These are phyloP conservation scores for Pseudogymnoascus sp. DNA, from an alignment of 2,329 filamentous ascomycete species.

Conservation along the genomic window DNA sequence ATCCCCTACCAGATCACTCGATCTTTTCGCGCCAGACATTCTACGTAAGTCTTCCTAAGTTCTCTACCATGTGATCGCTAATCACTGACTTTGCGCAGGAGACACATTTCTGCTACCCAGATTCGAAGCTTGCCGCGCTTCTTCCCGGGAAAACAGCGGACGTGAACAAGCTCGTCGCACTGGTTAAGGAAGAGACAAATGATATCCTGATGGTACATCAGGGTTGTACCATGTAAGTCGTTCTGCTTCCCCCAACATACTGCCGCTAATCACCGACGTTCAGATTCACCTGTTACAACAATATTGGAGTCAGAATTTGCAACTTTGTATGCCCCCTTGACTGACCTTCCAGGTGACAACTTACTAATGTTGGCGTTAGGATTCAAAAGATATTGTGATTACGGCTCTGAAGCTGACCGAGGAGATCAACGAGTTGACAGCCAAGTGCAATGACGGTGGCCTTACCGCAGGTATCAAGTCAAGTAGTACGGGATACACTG, in stretches of 20 bases:
- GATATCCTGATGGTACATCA: neutral
- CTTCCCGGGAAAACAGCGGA: neutral
- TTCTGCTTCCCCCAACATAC: too few relatives aligned
- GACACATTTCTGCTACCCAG: neutral
- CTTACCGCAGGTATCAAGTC: neutral
- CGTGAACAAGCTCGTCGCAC: neutral
- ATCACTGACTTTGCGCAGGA: neutral
- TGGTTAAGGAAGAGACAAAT: neutral
- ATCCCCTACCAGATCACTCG: neutral
- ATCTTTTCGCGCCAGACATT: neutral
- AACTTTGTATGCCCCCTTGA: neutral
- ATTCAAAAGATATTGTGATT: neutral
- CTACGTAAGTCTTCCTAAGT: neutral
- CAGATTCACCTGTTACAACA: neutral
- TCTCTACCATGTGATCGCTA: neutral
- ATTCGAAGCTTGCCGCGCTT: neutral
- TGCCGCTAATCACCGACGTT: too few relatives aligned
- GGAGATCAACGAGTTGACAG: neutral
- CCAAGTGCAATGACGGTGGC: neutral
- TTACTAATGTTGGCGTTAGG: neutral
- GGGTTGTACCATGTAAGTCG: neutral
- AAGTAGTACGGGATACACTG: neutral
- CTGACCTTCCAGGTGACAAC: neutral
- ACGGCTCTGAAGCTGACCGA: neutral
- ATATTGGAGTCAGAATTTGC: neutral